Conservation (phyloP, 169 alveolate genomes). For the Plasmodium fragile region DNA sequence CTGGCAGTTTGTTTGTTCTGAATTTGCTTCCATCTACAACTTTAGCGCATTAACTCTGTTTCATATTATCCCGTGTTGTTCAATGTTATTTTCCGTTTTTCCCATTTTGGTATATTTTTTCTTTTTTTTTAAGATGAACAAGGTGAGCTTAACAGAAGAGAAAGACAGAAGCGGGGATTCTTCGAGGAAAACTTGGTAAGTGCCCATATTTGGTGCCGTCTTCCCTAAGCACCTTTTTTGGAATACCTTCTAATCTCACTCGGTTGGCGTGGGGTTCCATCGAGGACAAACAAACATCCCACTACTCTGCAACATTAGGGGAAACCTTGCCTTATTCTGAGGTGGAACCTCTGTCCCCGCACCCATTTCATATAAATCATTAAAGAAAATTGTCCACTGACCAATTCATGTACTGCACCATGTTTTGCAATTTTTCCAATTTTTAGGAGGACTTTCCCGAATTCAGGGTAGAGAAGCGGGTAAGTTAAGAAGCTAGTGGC, state of each 20-base stretch:
- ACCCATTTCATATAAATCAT: neutral
- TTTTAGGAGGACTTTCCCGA: conserved; percentile 35
- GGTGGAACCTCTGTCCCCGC: neutral
- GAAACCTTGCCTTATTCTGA: neutral
- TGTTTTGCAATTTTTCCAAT: neutral
- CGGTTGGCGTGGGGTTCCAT: neutral
- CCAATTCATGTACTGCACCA: neutral
- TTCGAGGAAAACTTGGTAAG: neutral
- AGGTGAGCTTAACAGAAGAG: neutral
- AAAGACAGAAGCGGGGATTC: neutral
- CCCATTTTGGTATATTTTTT: neutral
- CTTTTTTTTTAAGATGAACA: conserved; percentile 12
- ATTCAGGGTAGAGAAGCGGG: conserved; percentile 67
- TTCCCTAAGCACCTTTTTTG: neutral
- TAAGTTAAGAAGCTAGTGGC: neutral
- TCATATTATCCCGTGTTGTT: neutral
- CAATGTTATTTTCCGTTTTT: neutral
- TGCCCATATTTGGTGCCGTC: neutral
- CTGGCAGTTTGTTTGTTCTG: neutral
- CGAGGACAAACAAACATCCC: neutral
- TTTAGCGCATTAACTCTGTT: neutral
- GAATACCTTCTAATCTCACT: neutral
- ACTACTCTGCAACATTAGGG: neutral
- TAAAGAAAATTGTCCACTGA: neutral
- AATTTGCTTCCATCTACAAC: neutral